Evolutionary conservation across 352 stramenopile species (phyloP).

Genomic region (Phytophthora rubi): DNA sequence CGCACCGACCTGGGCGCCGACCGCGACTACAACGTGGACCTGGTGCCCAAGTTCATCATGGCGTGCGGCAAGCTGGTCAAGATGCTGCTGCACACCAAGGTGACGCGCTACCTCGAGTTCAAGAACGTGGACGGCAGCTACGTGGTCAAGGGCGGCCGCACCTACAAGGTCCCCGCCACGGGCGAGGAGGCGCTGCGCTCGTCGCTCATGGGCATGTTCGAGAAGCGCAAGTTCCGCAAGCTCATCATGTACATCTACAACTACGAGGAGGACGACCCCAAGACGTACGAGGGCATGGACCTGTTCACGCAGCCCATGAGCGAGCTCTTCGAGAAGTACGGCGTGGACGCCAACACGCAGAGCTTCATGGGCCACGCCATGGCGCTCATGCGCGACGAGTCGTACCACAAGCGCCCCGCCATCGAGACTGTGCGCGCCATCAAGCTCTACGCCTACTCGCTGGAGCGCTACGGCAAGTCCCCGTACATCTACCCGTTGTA

Average conservation of each 20-base stretch:
- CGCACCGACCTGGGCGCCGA: conserved; percentile 92
- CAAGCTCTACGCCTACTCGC: conserved; percentile 98
- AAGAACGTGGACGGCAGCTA: conserved; percentile 99
- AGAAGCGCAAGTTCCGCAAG: conserved; percentile 99
- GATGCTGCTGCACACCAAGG: conserved; percentile 97
- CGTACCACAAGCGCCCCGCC: conserved; percentile 86
- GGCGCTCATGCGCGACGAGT: conserved; percentile 96
- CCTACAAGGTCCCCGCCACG: conserved; percentile 98
- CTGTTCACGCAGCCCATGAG: conserved; percentile 97
- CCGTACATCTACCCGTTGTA: conserved; percentile 99
- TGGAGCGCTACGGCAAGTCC: conserved; percentile 96
- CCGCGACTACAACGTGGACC: conserved; percentile 99
- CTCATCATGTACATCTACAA: conserved; percentile 98
- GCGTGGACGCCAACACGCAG: conserved; percentile 97
- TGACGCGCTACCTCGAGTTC: conserved; percentile 99
- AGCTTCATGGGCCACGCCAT: conserved; percentile 99
- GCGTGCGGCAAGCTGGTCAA: conserved; percentile 99
- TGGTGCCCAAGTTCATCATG: conserved; percentile 99
- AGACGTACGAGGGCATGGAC: conserved; percentile 92
- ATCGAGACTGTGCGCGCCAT: conserved; percentile 96
- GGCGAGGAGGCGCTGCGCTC: conserved; percentile 96
- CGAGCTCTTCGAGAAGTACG: conserved; percentile 98
- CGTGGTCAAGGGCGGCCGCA: conserved; percentile 97
- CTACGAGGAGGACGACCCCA: conserved; percentile 94
- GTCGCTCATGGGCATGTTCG: conserved; percentile 99